Conservation (phyloP, 257 asterid genomes). For the Primulina eburnea region DNA sequence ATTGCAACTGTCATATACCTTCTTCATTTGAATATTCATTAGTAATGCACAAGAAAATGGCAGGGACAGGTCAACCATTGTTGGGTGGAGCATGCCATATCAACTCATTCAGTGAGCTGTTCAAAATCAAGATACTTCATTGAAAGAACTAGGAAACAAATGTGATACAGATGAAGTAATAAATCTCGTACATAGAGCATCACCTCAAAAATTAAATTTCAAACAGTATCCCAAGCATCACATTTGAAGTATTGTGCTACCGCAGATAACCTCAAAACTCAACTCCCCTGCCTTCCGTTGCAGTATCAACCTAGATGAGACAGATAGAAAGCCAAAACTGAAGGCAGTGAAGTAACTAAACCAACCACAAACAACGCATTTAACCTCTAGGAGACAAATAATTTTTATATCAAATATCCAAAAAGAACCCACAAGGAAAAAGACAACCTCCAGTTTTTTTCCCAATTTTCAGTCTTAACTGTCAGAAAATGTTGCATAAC, state of each 20-base stretch:
- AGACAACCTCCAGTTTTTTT: not conserved
- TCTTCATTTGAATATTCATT: not conserved
- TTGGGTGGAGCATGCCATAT: conserved; percentile 1
- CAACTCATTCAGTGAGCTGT: not conserved
- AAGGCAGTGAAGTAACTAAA: not conserved
- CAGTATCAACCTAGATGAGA: conserved; percentile 4
- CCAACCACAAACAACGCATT: too few relatives aligned
- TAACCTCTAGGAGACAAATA: too few relatives aligned
- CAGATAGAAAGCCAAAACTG: conserved; percentile 4
- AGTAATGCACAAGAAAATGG: not conserved
- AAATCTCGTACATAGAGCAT: not conserved
- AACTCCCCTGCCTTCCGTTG: not conserved
- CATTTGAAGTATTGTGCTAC: conserved; percentile 9
- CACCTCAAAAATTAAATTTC: not conserved
- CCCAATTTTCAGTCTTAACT: too few relatives aligned
- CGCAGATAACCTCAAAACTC: not conserved
- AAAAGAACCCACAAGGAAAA: conserved; percentile 4
- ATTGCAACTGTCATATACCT: not conserved
- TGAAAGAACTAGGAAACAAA: not conserved
- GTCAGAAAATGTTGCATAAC: too few relatives aligned
- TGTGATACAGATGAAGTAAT: not conserved
- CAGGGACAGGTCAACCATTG: not conserved
- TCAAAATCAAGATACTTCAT: not conserved
- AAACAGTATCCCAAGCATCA: conserved; percentile 3
- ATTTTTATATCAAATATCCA: not conserved